Conservation (phyloP, 2,329 filamentous ascomycete species). For the Nemania diffusa region DNA sequence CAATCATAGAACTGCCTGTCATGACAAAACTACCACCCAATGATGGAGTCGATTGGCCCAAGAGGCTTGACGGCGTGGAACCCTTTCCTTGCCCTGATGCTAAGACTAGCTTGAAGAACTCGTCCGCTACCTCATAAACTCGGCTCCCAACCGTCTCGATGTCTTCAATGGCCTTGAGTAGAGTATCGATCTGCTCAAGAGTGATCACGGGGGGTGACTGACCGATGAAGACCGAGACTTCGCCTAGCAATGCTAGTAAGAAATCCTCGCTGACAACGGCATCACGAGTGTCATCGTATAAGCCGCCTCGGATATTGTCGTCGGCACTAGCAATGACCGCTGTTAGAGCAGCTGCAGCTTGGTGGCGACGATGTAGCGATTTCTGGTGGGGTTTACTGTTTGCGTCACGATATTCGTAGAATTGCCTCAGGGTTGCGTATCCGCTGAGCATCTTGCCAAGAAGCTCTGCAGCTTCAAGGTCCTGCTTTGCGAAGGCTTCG, state of each 20-base stretch:
- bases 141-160: conserved; percentile 78
- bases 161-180: conserved; percentile 70
- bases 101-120: conserved; percentile 80
- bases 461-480: conserved; percentile 83
- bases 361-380: conserved; percentile 70
- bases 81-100: conserved; percentile 74
- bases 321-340: conserved; percentile 88
- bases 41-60: conserved; percentile 63
- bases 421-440: conserved; percentile 89
- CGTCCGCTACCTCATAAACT: conserved; percentile 78
- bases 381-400: conserved; percentile 51
- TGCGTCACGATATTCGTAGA: conserved; percentile 88
- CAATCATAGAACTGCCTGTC: conserved; percentile 78
- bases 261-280: conserved; percentile 91
- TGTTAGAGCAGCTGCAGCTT: conserved; percentile 77
- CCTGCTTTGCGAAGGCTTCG: conserved; percentile 75
- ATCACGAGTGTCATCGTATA: conserved; percentile 83
- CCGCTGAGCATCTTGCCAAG: conserved; percentile 88
- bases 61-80: conserved; percentile 71
- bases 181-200: conserved; percentile 75
- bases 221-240: conserved; percentile 81
- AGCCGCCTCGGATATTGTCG: conserved; percentile 89
- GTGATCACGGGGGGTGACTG: conserved; percentile 66
- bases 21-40: conserved; percentile 71
- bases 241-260: conserved; percentile 82